These are phyloP conservation scores for Petunia axillaris DNA, from an alignment of 257 asterid genomes.

Conservation along the genomic window DNA sequence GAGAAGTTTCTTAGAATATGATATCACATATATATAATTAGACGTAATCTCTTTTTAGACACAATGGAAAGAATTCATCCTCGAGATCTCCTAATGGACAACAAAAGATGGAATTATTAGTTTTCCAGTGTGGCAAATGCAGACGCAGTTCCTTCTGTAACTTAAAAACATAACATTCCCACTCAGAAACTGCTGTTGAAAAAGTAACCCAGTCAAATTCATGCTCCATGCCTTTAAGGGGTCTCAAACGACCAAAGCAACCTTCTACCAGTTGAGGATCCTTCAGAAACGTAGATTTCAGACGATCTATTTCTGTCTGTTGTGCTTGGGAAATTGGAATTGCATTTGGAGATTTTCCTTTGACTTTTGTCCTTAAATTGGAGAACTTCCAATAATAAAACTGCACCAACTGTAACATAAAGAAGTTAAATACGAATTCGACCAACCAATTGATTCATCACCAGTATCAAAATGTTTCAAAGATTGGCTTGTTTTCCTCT, in stretches of 20 bases:
- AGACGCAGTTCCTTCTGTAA: conserved; percentile 47
- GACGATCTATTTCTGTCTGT: conserved; percentile 32
- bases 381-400: conserved; percentile 60
- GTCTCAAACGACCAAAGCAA: conserved; percentile 30
- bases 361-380: conserved; percentile 31
- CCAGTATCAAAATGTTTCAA: neutral
- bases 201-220: conserved; percentile 47
- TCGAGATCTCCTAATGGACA: conserved; percentile 31
- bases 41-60: neutral
- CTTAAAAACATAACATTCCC: conserved; percentile 64
- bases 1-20: too few species aligned
- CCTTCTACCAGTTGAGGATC: conserved; percentile 44
- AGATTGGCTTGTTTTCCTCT: neutral
- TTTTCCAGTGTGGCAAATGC: conserved; percentile 66
- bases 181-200: conserved; percentile 50
- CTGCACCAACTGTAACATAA: conserved; percentile 56
- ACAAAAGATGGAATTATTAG: conserved; percentile 54
- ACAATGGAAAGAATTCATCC: neutral
- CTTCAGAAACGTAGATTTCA: conserved; percentile 48
- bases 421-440: neutral
- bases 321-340: conserved; percentile 42
- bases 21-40: too few species aligned
- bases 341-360: conserved; percentile 30
- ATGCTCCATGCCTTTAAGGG: conserved; percentile 31
- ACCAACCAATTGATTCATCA: neutral